Evolutionary conservation across 2,329 filamentous ascomycete species (phyloP).

Genomic region (Pochonia chlamydosporia): DNA sequence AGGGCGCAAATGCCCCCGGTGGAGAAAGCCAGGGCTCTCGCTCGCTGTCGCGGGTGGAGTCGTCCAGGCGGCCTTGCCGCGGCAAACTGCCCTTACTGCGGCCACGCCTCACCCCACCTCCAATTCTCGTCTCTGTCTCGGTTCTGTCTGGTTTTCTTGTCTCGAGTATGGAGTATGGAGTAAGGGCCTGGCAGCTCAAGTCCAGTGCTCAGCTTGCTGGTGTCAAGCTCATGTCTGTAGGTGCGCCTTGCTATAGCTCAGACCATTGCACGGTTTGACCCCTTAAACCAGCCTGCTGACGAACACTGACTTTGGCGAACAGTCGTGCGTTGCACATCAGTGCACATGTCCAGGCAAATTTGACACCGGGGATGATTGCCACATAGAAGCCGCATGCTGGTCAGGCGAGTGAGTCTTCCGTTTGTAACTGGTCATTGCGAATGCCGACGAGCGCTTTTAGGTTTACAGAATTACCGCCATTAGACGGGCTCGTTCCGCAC

Average conservation of each 20-base stretch:
- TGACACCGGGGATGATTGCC: no score
- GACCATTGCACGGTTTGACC: background rate
- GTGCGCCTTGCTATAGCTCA: background rate
- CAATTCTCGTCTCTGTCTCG: background rate
- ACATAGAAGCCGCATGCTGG: no score
- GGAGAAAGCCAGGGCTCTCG: conserved; percentile 3
- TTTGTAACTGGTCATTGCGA: no score
- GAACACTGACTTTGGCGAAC: background rate
- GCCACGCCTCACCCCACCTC: conserved; percentile 11
- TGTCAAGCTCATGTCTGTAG: background rate
- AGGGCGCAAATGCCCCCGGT: no score
- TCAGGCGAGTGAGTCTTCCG: no score
- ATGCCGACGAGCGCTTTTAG: no score
- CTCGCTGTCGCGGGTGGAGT: background rate
- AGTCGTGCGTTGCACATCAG: no score
- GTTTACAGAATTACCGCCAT: no score
- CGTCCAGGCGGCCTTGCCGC: conserved; percentile 6
- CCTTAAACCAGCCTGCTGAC: background rate
- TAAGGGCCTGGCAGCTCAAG: background rate
- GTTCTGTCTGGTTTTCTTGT: background rate
- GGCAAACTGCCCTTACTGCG: conserved; percentile 18
- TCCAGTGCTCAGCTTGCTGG: no score
- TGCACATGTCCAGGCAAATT: no score
- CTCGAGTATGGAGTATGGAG: no score
- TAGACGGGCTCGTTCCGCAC: no score